Evolutionary conservation across 2,329 filamentous ascomycete species (phyloP).

Genomic region (Curvularia sp.): DNA sequence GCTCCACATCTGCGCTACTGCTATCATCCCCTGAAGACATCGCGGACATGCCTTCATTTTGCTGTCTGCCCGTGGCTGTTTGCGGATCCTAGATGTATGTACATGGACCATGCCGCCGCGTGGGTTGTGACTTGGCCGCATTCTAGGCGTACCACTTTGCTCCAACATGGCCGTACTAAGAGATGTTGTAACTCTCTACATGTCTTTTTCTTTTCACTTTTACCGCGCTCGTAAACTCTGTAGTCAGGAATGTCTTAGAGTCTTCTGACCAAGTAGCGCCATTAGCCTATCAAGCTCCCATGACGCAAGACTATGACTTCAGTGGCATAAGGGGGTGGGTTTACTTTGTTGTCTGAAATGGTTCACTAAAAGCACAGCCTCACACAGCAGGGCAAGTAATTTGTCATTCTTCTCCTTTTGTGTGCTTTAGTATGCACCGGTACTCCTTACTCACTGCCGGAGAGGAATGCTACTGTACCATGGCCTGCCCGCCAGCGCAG

Average conservation of each 20-base stretch:
- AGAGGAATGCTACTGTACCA: background rate
- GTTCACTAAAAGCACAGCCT: background rate
- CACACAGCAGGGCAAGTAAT: background rate
- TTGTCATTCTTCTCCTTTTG: background rate
- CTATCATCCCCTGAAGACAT: conserved; percentile 12
- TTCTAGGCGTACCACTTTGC: background rate
- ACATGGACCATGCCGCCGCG: background rate
- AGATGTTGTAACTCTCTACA: background rate
- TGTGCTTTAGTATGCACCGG: background rate
- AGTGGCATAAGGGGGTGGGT: conserved; percentile 1
- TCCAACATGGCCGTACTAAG: background rate
- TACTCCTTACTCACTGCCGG: background rate
- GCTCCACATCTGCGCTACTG: conserved; percentile 15
- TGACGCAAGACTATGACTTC: conserved; percentile 4
- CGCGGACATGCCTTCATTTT: background rate
- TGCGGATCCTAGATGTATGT: background rate
- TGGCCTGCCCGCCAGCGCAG: background rate
- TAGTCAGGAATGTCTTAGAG: background rate
- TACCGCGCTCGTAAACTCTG: background rate
- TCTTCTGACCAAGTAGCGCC: background rate
- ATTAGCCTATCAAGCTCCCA: background rate
- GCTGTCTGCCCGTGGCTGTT: background rate
- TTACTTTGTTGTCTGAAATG: background rate
- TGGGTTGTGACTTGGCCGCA: background rate
- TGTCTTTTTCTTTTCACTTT: too few species aligned